Percentiles rank a stretch among this genome's conserved stretches.
phyloP scores from a whole-genome alignment of 768 basidiomycete genomes.

The Leccinum olivaceopallidum region DNA sequence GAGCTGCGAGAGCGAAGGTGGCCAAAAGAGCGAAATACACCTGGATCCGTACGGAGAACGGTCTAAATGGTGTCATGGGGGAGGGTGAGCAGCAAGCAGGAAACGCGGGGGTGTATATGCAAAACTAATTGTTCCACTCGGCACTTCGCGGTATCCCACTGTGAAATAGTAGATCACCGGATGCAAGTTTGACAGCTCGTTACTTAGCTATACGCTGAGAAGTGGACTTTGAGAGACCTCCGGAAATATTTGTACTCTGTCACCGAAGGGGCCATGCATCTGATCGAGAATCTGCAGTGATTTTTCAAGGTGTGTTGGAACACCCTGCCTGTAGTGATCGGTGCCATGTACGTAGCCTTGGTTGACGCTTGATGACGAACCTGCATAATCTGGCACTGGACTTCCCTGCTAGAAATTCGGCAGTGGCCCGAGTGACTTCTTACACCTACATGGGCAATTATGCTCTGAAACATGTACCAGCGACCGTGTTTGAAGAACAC shows the following conservation, averaged over 20 bases:
- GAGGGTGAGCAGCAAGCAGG: background rate
- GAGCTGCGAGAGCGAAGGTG: background rate
- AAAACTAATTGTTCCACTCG: background rate
- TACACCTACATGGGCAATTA: conserved; percentile 16
- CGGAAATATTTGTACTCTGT: too few species aligned
- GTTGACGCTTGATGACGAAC: background rate
- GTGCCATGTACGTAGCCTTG: background rate
- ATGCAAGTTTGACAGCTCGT: too few species aligned
- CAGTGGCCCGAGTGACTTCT: background rate
- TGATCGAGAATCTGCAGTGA: too few species aligned
- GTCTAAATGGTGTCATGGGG: conserved; percentile 3
- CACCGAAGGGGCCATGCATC: too few species aligned
- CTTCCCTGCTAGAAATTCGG: background rate
- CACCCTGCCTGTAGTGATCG: too few species aligned
- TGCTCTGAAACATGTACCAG: too few species aligned
- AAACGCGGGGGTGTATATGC: background rate
- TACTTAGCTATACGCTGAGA: too few species aligned
- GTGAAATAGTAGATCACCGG: too few species aligned
- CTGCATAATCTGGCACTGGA: background rate
- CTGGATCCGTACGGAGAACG: background rate
- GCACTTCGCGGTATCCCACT: too few species aligned
- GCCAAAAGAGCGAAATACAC: background rate
- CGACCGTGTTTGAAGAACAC: too few species aligned
- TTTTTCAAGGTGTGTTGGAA: too few species aligned
- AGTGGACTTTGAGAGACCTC: too few species aligned